These are phyloP conservation scores for Pseudocercospora eumusae DNA, from an alignment of 2,329 filamentous ascomycete species.

Conservation along the genomic window DNA sequence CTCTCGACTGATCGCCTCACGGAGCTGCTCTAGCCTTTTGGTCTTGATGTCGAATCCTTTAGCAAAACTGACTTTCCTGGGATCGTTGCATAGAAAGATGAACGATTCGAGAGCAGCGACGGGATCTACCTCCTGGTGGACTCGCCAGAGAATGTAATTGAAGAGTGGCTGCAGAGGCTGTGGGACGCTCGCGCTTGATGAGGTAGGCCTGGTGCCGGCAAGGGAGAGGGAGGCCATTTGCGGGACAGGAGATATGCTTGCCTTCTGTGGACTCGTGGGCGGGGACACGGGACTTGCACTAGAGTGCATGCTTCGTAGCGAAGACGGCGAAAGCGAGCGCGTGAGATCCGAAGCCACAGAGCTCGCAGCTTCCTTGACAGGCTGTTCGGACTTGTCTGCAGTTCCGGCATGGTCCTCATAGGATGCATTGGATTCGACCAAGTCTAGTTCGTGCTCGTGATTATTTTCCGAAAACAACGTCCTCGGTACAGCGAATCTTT, in stretches of 20 bases:
- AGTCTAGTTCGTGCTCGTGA: constrained; percentile 43
- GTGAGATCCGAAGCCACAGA: constrained; percentile 46
- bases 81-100: constrained; percentile 55
- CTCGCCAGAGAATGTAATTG: constrained; percentile 55
- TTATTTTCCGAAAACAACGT: constrained; percentile 54
- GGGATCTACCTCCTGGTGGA: constrained; percentile 52
- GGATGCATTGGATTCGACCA: constrained; percentile 36
- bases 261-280: constrained; percentile 39
- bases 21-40: constrained; percentile 53
- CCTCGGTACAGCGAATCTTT: constrained; percentile 51
- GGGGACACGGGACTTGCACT: constrained; percentile 39
- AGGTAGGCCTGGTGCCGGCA: constrained; percentile 15
- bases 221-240: constrained; percentile 22
- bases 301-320: constrained; percentile 43
- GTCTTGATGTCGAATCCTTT: constrained; percentile 53
- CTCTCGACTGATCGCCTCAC: constrained; percentile 52
- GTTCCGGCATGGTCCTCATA: constrained; percentile 41
- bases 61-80: constrained; percentile 48
- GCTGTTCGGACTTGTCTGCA: constrained; percentile 34
- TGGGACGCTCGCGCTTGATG: constrained; percentile 42
- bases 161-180: constrained; percentile 49
- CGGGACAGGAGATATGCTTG: constrained; percentile 26
- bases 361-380: constrained; percentile 44
- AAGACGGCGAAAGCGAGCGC: constrained; percentile 45
- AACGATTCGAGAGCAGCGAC: constrained; percentile 52